Evolutionary conservation across 495 filamentous ascomycete genomes (phyloP).

Genomic region (Penicillium goetzii): DNA sequence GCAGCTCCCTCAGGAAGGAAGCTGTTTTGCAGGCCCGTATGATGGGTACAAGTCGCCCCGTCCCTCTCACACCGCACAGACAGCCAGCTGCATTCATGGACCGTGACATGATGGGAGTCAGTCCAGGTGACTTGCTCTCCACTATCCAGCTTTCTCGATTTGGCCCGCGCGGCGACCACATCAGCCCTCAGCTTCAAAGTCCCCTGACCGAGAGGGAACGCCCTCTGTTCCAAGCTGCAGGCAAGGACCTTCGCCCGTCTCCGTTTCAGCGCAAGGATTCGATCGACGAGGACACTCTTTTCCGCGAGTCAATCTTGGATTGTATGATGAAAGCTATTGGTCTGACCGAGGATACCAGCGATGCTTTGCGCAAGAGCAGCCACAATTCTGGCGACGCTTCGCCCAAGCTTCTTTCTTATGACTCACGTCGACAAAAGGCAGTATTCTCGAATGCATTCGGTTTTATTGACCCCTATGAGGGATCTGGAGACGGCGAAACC

Average conservation of each 20-base stretch:
- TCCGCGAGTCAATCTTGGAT: slow-evolving; percentile 87
- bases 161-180: slow-evolving; percentile 43
- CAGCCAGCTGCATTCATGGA: slow-evolving; percentile 21
- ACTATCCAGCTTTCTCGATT: slow-evolving; percentile 75
- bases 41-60: slow-evolving; percentile 30
- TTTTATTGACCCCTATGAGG: slow-evolving; percentile 89
- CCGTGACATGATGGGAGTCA: slow-evolving; percentile 49
- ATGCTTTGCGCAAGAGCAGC: slow-evolving; percentile 61
- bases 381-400: slow-evolving; percentile 78
- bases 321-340: slow-evolving; percentile 97
- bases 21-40: slow-evolving; percentile 71
- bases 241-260: slow-evolving; percentile 42
- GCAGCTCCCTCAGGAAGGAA: slow-evolving; percentile 77
- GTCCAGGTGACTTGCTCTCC: slow-evolving; percentile 78
- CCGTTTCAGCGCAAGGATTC: slow-evolving; percentile 71
- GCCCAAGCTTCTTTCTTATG: slow-evolving; percentile 82
- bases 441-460: slow-evolving; percentile 89
- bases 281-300: slow-evolving; percentile 81
- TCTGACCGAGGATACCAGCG: slow-evolving; percentile 64
- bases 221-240: slow-evolving; percentile 55
- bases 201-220: slow-evolving; percentile 63
- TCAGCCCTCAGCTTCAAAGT: slow-evolving; percentile 44
- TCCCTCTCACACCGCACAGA: slow-evolving; percentile 25
- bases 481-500: slow-evolving; percentile 77
- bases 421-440: slow-evolving; percentile 80